Percentiles rank a stretch among this genome's conserved stretches.
These are phyloP conservation scores for Codiaeum variegatum DNA, from an alignment of 441 rosid genomes.

Conservation along the genomic window DNA sequence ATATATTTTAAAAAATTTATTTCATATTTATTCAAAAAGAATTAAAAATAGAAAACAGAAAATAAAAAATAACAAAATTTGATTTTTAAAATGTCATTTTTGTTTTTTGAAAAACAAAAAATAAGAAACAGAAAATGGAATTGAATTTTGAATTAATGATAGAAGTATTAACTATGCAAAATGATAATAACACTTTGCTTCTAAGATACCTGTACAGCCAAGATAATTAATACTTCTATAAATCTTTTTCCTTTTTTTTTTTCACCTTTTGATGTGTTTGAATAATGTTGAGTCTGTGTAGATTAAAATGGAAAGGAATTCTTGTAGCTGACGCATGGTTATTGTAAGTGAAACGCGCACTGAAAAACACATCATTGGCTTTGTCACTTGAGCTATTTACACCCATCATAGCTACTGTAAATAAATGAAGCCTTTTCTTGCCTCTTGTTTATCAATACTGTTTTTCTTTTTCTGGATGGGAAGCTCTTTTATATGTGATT, in stretches of 20 bases:
- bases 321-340: constrained; percentile 39
- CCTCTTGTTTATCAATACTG: neutral
- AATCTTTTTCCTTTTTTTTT: neutral
- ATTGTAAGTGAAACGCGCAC: constrained; percentile 21
- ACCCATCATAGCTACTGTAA: constrained; percentile 22
- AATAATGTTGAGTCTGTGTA: neutral
- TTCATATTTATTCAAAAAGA: too few species aligned
- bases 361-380: constrained; percentile 26
- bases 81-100: too few species aligned
- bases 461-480: neutral
- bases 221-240: neutral
- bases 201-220: constrained; percentile 24
- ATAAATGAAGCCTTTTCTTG: constrained; percentile 15
- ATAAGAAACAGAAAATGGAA: too few species aligned
- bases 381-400: constrained; percentile 3
- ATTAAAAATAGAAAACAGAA: too few species aligned
- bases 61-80: too few species aligned
- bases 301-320: neutral
- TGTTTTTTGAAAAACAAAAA: too few species aligned
- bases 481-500: neutral
- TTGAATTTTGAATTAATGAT: too few species aligned
- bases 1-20: too few species aligned
- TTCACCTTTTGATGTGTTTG: neutral
- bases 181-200: constrained; percentile 35
- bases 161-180: too few species aligned